Evolutionary conservation across 331 rosid species (phyloP).

Genomic region (Acacia concinna): DNA sequence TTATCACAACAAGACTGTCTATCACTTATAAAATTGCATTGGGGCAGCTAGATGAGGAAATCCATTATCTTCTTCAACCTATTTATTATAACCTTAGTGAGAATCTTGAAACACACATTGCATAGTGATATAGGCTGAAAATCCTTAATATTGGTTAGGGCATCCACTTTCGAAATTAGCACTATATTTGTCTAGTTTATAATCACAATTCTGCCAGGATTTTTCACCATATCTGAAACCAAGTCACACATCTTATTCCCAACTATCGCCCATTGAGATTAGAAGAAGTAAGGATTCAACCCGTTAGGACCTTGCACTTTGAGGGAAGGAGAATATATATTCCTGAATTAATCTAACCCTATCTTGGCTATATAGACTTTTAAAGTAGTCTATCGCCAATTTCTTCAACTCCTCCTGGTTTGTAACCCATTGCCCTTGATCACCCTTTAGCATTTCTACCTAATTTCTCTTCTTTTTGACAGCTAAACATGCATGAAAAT

Average conservation of each 20-base stretch:
- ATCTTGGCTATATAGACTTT: too few relatives aligned
- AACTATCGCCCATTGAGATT: neutral
- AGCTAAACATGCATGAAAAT: neutral
- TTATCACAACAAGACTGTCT: neutral
- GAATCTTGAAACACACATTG: neutral
- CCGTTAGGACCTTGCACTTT: neutral
- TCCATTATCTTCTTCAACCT: neutral
- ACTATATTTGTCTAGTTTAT: too few relatives aligned
- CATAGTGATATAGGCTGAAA: neutral
- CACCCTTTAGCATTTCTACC: neutral
- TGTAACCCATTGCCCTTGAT: too few relatives aligned
- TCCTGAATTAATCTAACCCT: too few relatives aligned
- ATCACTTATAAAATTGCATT: too few relatives aligned
- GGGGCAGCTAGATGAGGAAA: neutral
- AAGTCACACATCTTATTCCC: neutral
- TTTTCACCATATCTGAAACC: accelerated
- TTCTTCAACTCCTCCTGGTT: neutral
- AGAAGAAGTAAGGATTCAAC: neutral
- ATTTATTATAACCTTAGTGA: too few relatives aligned
- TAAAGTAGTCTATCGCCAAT: too few relatives aligned
- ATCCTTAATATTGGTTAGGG: neutral
- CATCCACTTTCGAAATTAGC: neutral
- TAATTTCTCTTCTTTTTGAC: neutral
- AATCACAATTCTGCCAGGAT: too few relatives aligned
- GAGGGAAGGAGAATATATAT: neutral